Base-by-base conservation (phyloP, 1,139 yeast species). In the Lodderomyces parapsilosis region DNA sequence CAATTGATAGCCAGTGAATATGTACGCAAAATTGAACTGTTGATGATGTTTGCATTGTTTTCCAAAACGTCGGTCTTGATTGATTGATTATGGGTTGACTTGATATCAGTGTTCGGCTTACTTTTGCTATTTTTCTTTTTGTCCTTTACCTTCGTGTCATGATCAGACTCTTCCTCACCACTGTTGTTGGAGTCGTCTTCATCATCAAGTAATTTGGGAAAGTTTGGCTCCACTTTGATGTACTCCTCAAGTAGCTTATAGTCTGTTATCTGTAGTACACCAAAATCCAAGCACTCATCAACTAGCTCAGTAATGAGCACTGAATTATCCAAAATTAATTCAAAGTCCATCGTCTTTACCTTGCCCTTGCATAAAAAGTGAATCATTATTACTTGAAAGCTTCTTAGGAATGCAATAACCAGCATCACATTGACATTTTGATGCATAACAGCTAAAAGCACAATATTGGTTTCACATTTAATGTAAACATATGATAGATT, bases 21-120 rank as follows among this genome's bases (percentile, higher is more conserved):
- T 0, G 76, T 69, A 32, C 76, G 67, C 53, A 58, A 68, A 11
- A 86, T 77, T 14, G 86, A 78, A 38, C 87, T 79, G 55, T 86
- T 85, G 47, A 84, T 70, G 27, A 56, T 49, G 17, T 55, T 50
- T 3, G 58, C 52, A 10, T 65, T 64, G 15, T 32, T 31, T 13
- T 61, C 49, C n/a, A 65, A 50, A 9, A 59, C 62, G 42, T 68
- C 72, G 1, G 67, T 53, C 14, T 57, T 62, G 17, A 66, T 56
- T 13, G 78, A 74, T 32, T 65, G 71, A 50, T 71, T 72, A 44
- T 66, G 70, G 0, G 77, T 71, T 3, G 76, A 68, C 43, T 57
- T 63, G 38, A 67, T 58, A 22, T 51, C 53, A 14, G 51, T 52
- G 40, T 51, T 57, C 1, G 53, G 46, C 8, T 45, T 49, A 23